Evolutionary conservation across 345 rosid species (phyloP), one percentile per base, ranked within the genome.

Genomic region (Hibiscus trionum): DNA sequence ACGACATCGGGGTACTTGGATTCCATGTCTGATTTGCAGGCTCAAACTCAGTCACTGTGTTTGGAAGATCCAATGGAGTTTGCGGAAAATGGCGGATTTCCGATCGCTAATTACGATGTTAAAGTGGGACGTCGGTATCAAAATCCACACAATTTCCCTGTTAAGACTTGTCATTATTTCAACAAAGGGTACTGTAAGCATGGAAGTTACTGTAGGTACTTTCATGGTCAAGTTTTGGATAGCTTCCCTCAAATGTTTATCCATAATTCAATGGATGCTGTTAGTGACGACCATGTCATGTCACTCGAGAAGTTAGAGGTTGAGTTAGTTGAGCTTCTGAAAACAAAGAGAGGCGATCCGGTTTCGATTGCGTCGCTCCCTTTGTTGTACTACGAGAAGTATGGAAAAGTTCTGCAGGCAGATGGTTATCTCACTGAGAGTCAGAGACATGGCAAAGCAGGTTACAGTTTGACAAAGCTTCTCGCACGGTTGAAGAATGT

Each of bases 341-440:
- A 82, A 80, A 78, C 78, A 3, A 82, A 80, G 69, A 82, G 84
- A 75, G 94, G 90, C 42, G 73, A 72, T 67, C 93, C 93, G 15
- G 76, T 89, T 69, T 85, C 94, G 2, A 89, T 87, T 52, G 94
- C 94, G 12, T 87, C 90, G 9, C 72, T 89, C 72, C 94, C 94
- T 14, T 77, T 83, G 90, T 66, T 85, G 1, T 89, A 89, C 61
- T 85, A 82, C 42, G 94, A 86, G 61, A 89, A 81, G 49, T 87
- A 80, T 50, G 87, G 91, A 3, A 89, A 82, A 78, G 79, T 81
- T 61, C 87, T 89, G 72, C 94, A 83, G 68, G 91, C 88, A 3
- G 91, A 87, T 5, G 91, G 94, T 15, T 89, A 89, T 72, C 90
- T 87, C 35, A 82, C 91, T 1, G 94, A 87, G 75, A 89, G 94